These are phyloP conservation scores for Talaromyces sp. DNA, from an alignment of 2,329 filamentous ascomycete genomes.

Conservation along the genomic window DNA sequence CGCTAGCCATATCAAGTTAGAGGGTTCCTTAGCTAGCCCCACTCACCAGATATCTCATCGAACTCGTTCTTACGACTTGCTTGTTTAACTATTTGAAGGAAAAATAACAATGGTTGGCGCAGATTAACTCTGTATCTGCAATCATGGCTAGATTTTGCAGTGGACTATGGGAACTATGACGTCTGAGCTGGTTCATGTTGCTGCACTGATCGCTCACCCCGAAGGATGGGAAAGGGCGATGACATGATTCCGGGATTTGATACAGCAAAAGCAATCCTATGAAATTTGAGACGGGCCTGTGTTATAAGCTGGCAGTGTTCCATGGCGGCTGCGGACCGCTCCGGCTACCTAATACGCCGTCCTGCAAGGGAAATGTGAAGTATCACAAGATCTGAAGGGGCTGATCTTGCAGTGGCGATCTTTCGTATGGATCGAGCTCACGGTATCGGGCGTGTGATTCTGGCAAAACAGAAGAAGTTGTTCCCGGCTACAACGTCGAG, in stretches of 20 bases:
- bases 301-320: neutral
- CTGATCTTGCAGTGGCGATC: neutral
- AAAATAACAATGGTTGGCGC: neutral
- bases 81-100: too few relatives aligned
- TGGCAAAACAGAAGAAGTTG: too few relatives aligned
- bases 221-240: neutral
- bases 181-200: neutral
- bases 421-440: neutral
- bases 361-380: neutral
- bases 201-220: neutral
- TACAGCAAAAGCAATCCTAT: neutral
- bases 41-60: neutral
- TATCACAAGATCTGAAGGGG: neutral
- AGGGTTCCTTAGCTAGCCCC: neutral
- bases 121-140: too few relatives aligned
- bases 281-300: neutral
- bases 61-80: neutral
- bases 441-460: neutral
- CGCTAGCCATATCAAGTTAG: neutral
- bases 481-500: too few relatives aligned
- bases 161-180: neutral
- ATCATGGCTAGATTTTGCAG: neutral
- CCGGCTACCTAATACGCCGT: neutral
- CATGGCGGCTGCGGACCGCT: neutral
- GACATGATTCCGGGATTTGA: neutral